Percentiles rank a stretch among this genome's conserved stretches.
These are phyloP conservation scores for Emergomyces pasteurianus DNA, from an alignment of 2,329 filamentous ascomycete species.

Conservation along the genomic window DNA sequence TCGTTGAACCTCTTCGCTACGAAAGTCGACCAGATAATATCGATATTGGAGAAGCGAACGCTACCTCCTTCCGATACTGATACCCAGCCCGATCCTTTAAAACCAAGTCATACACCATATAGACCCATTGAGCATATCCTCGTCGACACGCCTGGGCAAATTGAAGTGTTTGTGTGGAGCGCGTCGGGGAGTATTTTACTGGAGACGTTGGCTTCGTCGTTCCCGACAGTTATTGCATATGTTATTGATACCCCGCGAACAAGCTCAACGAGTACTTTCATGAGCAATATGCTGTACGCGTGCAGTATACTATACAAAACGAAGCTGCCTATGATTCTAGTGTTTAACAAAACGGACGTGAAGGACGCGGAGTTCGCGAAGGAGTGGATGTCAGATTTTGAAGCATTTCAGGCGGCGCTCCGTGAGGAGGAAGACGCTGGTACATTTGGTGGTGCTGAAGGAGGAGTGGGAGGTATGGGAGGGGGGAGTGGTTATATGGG, in stretches of 20 bases:
- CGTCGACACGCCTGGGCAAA: slow-evolving; percentile 92
- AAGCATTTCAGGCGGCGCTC: slow-evolving; percentile 82
- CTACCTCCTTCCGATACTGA: slow-evolving; percentile 27
- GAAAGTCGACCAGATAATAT: slow-evolving; percentile 91
- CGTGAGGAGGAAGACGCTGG: slow-evolving; percentile 67
- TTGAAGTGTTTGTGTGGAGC: slow-evolving; percentile 98
- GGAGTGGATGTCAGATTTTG: slow-evolving; percentile 99
- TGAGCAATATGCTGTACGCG: slow-evolving; percentile 99
- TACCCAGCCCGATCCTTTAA: background rate
- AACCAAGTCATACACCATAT: slow-evolving; percentile 37
- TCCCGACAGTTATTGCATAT: slow-evolving; percentile 95
- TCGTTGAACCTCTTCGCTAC: slow-evolving; percentile 94
- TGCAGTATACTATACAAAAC: slow-evolving; percentile 99
- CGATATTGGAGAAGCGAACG: slow-evolving; percentile 78
- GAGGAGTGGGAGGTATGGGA: slow-evolving; percentile 48
- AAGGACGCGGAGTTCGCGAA: slow-evolving; percentile 84
- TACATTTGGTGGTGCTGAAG: slow-evolving; percentile 59
- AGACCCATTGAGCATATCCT: slow-evolving; percentile 68
- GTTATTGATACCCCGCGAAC: slow-evolving; percentile 94
- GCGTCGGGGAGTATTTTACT: slow-evolving; percentile 89
- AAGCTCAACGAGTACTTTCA: slow-evolving; percentile 88
- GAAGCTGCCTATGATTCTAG: slow-evolving; percentile 93
- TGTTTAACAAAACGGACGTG: slow-evolving; percentile 98
- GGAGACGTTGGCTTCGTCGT: slow-evolving; percentile 81
- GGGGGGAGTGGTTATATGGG: slow-evolving; percentile 92